phyloP scores from a whole-genome alignment of 192 early-diverging fungal genomes.

The Gigaspora rosea region DNA sequence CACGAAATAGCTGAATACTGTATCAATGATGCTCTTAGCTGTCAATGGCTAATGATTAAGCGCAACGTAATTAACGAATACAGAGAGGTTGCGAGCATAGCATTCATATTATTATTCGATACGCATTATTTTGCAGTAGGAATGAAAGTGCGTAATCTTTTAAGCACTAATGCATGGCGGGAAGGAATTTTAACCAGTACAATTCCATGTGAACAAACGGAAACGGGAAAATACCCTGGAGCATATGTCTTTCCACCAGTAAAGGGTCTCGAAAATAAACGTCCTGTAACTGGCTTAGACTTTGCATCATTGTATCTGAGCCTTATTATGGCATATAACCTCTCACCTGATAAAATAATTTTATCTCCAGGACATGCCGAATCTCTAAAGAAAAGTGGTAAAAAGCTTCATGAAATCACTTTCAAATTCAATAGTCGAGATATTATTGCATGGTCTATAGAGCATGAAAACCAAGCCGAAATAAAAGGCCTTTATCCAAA shows the following conservation, averaged over 20 bases:
- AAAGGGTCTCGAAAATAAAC: constrained; percentile 15
- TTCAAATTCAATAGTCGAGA: background rate
- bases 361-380: background rate
- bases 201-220: background rate
- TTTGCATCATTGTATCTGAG: constrained; percentile 16
- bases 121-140: constrained; percentile 11
- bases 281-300: constrained; percentile 3
- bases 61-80: constrained; percentile 23
- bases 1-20: constrained; percentile 17
- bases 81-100: constrained; percentile 9
- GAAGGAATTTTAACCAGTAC: background rate
- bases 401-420: constrained; percentile 3
- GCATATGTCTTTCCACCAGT: constrained; percentile 1
- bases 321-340: constrained; percentile 18
- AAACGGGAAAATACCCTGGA: background rate
- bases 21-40: constrained; percentile 7
- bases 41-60: constrained; percentile 13
- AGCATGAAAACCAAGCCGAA: too few species aligned
- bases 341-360: constrained; percentile 21
- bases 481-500: too few species aligned
- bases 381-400: background rate
- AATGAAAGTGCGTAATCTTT: constrained; percentile 21
- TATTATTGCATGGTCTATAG: background rate
- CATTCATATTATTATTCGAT: background rate
- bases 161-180: background rate